Evolutionary conservation across 2,329 filamentous ascomycete genomes (phyloP).

Genomic region (Pseudogymnoascus destructans): DNA sequence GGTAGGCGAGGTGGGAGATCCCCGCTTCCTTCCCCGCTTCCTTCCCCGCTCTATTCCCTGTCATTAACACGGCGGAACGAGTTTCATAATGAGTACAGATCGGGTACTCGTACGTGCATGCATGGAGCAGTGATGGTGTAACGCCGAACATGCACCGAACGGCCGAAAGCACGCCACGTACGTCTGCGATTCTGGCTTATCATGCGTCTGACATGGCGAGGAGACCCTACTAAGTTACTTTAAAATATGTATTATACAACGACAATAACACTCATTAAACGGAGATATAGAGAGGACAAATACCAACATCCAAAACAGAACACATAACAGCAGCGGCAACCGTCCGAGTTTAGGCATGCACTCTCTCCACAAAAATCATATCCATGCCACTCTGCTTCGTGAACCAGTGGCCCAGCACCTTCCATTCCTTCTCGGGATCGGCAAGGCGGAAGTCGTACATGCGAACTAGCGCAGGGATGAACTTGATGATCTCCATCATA

Average conservation of each 20-base stretch:
- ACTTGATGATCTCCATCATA: constrained; percentile 28
- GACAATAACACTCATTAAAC: background rate
- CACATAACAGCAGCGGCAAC: background rate
- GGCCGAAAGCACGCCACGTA: background rate
- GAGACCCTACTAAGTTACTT: no score
- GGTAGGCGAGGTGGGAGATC: background rate
- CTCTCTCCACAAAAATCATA: background rate
- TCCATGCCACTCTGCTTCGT: constrained; percentile 23
- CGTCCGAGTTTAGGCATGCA: background rate
- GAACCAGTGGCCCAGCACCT: constrained; percentile 29
- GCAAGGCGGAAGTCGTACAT: constrained; percentile 23
- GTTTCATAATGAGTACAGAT: background rate
- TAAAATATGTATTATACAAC: no score
- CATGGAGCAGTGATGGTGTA: background rate
- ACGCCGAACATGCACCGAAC: background rate
- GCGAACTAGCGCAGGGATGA: constrained; percentile 26
- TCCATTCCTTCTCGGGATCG: constrained; percentile 26
- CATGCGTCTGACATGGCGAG: no score
- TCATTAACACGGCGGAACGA: background rate
- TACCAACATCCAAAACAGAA: background rate
- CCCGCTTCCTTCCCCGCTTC: background rate
- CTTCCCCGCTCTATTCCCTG: background rate
- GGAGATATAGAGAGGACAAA: background rate
- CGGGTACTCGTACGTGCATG: background rate
- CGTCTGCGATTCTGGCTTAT: no score